Conservation (phyloP, 139 green algal genomes). For the Asterochloris erici region DNA sequence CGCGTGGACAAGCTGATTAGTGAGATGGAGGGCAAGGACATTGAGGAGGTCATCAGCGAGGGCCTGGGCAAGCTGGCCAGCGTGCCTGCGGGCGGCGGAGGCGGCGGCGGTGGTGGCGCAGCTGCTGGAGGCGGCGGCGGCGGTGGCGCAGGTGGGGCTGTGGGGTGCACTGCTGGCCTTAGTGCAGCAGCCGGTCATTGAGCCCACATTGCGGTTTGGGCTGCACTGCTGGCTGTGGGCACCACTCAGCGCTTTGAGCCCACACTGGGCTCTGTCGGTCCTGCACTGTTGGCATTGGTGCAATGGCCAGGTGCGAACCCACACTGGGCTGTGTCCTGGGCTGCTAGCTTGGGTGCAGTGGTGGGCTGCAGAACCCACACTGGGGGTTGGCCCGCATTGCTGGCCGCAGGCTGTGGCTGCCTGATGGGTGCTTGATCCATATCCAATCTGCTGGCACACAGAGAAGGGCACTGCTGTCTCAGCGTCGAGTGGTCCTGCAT, state of each 20-base stretch:
- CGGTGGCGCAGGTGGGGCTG: slow-evolving; percentile 31
- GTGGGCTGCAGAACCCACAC: too few relatives aligned
- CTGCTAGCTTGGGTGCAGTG: too few relatives aligned
- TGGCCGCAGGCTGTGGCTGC: too few relatives aligned
- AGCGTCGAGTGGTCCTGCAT: too few relatives aligned
- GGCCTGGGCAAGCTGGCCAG: slow-evolving; percentile 64
- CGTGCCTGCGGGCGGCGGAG: slow-evolving; percentile 62
- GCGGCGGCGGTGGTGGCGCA: slow-evolving; percentile 19
- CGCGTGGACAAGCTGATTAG: slow-evolving; percentile 52
- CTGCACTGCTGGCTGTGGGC: background rate
- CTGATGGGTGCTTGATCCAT: too few relatives aligned
- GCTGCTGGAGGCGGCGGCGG: slow-evolving; percentile 30
- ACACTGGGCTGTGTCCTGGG: too few relatives aligned
- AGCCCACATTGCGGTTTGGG: background rate
- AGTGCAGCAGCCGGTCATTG: background rate
- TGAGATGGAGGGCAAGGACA: slow-evolving; percentile 76
- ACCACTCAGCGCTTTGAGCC: background rate
- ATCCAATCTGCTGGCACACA: too few relatives aligned
- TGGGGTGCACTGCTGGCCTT: background rate
- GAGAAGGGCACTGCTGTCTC: too few relatives aligned
- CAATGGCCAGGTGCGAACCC: too few relatives aligned
- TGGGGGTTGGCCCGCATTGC: too few relatives aligned
- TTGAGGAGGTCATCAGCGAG: slow-evolving; percentile 49
- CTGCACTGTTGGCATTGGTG: too few relatives aligned
- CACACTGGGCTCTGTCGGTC: too few relatives aligned